Conservation (phyloP, 2,329 filamentous ascomycete species). For the Fusarium protoensiforme region DNA sequence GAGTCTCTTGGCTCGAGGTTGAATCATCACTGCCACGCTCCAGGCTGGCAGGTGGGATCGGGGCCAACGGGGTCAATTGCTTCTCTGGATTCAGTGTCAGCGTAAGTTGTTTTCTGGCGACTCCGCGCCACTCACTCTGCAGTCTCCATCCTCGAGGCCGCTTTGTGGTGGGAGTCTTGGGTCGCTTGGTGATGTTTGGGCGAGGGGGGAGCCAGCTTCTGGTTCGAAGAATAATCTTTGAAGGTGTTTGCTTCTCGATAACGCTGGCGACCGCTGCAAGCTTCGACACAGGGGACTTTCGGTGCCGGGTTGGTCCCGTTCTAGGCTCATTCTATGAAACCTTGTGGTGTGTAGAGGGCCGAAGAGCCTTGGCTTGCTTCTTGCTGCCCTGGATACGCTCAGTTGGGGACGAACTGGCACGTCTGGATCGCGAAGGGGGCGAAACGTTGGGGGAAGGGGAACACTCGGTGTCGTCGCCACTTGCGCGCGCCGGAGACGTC, state of each 20-base stretch:
- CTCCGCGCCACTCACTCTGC: slow-evolving; percentile 20
- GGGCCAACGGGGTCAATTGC: slow-evolving; percentile 4
- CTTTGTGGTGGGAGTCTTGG: neutral
- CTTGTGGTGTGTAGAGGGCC: slow-evolving; percentile 7
- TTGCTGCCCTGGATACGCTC: slow-evolving; percentile 27
- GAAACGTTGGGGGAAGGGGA: slow-evolving; percentile 1
- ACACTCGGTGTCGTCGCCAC: neutral
- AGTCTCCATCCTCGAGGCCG: slow-evolving; percentile 20
- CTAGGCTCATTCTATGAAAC: slow-evolving; percentile 9
- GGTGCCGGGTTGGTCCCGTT: neutral
- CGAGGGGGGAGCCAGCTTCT: slow-evolving; percentile 12
- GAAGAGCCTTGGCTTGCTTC: slow-evolving; percentile 17
- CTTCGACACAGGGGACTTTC: neutral
- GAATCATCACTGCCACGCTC: slow-evolving; percentile 6
- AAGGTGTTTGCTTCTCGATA: slow-evolving; percentile 1
- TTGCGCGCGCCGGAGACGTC: neutral
- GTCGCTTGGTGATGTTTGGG: neutral
- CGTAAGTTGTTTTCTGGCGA: neutral
- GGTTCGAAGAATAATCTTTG: neutral
- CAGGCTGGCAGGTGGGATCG: neutral
- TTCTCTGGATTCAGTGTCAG: slow-evolving; percentile 27
- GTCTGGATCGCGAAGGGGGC: slow-evolving; percentile 6
- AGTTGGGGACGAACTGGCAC: slow-evolving; percentile 20
- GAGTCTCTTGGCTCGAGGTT: slow-evolving; percentile 13
- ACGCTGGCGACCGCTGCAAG: neutral